Conservation (phyloP, 2,329 filamentous ascomycete species). For the Lachnellula cervina region DNA sequence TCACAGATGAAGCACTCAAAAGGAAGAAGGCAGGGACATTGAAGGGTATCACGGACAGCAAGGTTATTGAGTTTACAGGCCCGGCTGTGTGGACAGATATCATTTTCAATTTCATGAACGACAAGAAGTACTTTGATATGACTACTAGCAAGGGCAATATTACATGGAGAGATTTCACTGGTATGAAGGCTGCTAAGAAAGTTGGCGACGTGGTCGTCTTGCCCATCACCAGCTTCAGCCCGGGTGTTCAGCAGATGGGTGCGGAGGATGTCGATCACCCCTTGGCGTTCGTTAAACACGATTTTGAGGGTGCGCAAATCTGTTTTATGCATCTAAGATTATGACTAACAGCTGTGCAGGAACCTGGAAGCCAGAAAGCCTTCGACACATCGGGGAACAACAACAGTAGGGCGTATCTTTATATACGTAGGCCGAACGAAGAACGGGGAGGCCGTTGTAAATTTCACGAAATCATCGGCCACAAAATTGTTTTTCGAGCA, state of each 20-base stretch:
- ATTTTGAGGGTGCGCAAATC: conserved; percentile 71
- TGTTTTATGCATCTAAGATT: neutral
- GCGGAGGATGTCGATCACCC: conserved; percentile 83
- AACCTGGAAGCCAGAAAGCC: conserved; percentile 69
- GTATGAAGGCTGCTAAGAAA: conserved; percentile 76
- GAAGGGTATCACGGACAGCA: conserved; percentile 52
- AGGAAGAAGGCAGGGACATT: conserved; percentile 66
- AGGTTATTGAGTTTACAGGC: conserved; percentile 89
- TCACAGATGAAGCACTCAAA: conserved; percentile 75
- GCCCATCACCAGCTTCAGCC: conserved; percentile 96
- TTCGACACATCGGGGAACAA: conserved; percentile 58
- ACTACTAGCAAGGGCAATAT: conserved; percentile 62
- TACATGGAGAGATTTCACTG: conserved; percentile 83
- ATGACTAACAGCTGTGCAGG: conserved; percentile 40
- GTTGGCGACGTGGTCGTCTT: conserved; percentile 90
- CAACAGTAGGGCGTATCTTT: neutral
- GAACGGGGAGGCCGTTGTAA: conserved; percentile 3
- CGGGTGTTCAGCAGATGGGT: conserved; percentile 89
- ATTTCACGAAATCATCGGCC: neutral
- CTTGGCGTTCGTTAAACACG: conserved; percentile 96
- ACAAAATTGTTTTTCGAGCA: neutral
- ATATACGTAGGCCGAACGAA: neutral
- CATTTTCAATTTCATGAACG: conserved; percentile 91
- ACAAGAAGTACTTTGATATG: conserved; percentile 83
- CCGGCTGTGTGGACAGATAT: conserved; percentile 92